A percentile compares a stretch with the other conserved stretches of the same genome.
phyloP scores from a whole-genome alignment of 352 stramenopile species.

The Achlya hypogyna region DNA sequence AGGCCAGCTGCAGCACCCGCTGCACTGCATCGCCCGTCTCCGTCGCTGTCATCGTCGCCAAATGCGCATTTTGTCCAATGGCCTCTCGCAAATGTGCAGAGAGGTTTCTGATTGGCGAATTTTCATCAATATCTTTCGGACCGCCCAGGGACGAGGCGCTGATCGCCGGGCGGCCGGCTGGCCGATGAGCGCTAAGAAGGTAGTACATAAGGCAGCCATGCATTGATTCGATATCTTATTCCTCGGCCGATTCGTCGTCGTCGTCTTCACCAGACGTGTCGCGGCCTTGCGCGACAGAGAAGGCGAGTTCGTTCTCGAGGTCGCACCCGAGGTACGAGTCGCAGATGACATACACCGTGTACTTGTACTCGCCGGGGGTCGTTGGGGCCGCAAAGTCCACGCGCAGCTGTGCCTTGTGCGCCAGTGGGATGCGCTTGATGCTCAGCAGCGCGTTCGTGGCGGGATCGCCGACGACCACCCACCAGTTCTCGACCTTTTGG shows the following conservation, averaged over 20 bases:
- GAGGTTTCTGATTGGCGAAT: too few species aligned
- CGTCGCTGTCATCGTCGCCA: background rate
- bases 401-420: constrained; percentile 61
- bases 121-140: too few species aligned
- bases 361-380: constrained; percentile 88
- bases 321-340: constrained; percentile 98
- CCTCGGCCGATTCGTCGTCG: background rate
- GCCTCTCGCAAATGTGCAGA: too few species aligned
- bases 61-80: background rate
- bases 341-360: constrained; percentile 98
- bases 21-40: background rate
- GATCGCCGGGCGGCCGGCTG: too few species aligned
- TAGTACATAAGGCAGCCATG: too few species aligned
- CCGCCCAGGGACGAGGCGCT: too few species aligned
- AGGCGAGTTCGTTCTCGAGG: constrained; percentile 91
- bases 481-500: constrained; percentile 98
- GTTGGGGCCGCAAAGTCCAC: constrained; percentile 96
- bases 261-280: constrained; percentile 30
- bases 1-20: background rate
- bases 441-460: constrained; percentile 93
- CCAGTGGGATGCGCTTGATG: constrained; percentile 96
- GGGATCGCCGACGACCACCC: constrained; percentile 95
- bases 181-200: too few species aligned
- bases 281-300: constrained; percentile 50
- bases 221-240: too few species aligned